phyloP scores from a whole-genome alignment of 257 asterid genomes.

The Linaria vulgaris region DNA sequence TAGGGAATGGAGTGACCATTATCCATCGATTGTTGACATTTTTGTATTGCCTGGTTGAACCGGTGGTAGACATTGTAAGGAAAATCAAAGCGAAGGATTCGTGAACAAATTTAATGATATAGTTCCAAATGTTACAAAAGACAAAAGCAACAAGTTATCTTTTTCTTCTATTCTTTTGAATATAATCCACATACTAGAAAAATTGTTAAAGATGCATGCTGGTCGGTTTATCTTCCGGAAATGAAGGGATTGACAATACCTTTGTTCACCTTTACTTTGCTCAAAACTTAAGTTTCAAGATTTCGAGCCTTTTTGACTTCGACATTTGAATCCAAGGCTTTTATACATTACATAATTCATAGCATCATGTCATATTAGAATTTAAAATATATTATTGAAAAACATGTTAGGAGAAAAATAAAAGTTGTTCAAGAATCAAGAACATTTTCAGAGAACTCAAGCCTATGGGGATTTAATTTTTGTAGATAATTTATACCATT shows the following conservation, averaged over 20 bases:
- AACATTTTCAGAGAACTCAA: too few species aligned
- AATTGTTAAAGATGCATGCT: conserved; percentile 24
- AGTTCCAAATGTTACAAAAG: conserved; percentile 19
- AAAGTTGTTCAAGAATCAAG: too few species aligned
- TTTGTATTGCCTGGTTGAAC: conserved; percentile 8
- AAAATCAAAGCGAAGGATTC: neutral
- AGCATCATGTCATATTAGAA: too few species aligned
- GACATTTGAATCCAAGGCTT: neutral
- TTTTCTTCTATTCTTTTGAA: neutral
- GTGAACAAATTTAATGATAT: conserved; percentile 22
- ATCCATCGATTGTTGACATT: conserved; percentile 18
- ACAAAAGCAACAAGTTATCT: conserved; percentile 11
- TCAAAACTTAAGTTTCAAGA: conserved; percentile 16
- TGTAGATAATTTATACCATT: too few species aligned
- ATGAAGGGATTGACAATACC: conserved; percentile 29
- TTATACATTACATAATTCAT: too few species aligned
- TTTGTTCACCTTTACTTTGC: conserved; percentile 16
- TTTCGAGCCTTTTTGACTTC: conserved; percentile 20
- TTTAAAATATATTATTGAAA: too few species aligned
- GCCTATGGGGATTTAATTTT: too few species aligned
- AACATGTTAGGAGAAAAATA: too few species aligned
- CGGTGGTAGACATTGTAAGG: conserved; percentile 5
- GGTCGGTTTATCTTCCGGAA: conserved; percentile 35
- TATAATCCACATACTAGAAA: neutral
- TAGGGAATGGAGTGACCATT: conserved; percentile 2